A percentile compares a stretch with the other conserved stretches of the same genome.
phyloP scores from a whole-genome alignment of 306 rosid genomes.

The Lotus japonicus region DNA sequence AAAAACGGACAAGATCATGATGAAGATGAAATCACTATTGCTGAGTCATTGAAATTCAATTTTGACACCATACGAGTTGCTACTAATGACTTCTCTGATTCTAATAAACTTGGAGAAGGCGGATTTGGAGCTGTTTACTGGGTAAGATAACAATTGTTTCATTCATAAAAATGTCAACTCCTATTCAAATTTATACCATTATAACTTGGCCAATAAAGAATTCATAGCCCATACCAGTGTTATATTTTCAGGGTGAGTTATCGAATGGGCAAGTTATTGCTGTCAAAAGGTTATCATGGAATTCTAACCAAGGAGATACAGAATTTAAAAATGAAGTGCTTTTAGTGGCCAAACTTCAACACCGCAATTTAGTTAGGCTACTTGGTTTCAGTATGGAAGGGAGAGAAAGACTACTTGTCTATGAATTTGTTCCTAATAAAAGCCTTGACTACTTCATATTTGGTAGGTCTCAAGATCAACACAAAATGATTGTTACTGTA shows the following conservation, averaged over 20 bases:
- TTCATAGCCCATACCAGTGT: neutral
- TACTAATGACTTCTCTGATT: conserved; percentile 23
- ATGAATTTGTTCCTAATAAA: conserved; percentile 44
- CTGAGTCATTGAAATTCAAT: conserved; percentile 13
- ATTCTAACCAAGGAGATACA: conserved; percentile 27
- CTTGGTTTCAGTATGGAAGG: conserved; percentile 29
- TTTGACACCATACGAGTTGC: conserved; percentile 19
- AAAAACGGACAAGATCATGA: neutral
- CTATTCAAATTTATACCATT: too few species aligned
- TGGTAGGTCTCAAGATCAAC: conserved; percentile 23
- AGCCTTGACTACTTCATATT: conserved; percentile 57
- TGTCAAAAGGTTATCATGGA: conserved; percentile 22
- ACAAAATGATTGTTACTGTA: neutral
- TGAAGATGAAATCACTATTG: conserved; percentile 8
- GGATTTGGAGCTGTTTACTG: conserved; percentile 33
- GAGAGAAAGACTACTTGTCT: conserved; percentile 31
- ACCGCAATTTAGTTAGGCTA: conserved; percentile 28
- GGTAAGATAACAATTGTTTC: conserved; percentile 1
- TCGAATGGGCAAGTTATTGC: conserved; percentile 16
- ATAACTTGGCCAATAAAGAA: too few species aligned
- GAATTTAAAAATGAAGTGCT: conserved; percentile 51
- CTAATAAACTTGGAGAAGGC: conserved; percentile 33
- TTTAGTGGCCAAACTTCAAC: conserved; percentile 30
- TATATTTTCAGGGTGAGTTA: conserved; percentile 18
- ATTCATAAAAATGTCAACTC: too few species aligned